Evolutionary conservation across 129 eudicot genomes (phyloP).

Genomic region (Flaveria robusta): DNA sequence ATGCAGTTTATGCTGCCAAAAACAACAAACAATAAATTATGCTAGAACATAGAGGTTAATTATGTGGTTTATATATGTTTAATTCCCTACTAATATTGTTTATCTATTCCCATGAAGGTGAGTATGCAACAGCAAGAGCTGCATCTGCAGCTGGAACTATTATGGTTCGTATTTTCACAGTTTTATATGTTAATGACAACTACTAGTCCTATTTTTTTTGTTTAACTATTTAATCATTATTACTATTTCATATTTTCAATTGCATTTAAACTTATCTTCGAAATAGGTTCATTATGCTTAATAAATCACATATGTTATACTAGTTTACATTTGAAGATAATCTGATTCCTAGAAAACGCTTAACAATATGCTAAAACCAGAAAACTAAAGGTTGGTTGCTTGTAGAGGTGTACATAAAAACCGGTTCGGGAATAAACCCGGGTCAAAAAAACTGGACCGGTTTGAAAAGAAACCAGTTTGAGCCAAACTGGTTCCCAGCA

Average conservation of each 20-base stretch:
- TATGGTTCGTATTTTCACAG: conserved; percentile 31
- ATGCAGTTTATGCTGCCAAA: background rate
- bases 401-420: too few species aligned
- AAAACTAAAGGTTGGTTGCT: too few species aligned
- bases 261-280: background rate
- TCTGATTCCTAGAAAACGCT: background rate
- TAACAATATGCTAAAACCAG: background rate
- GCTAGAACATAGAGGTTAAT: background rate
- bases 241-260: background rate
- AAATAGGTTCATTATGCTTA: background rate
- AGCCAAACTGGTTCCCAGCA: too few species aligned
- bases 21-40: background rate
- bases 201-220: background rate
- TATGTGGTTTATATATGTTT: background rate
- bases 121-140: conserved; percentile 51
- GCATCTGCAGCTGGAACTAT: conserved; percentile 45
- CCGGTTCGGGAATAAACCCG: too few species aligned
- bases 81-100: background rate
- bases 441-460: too few species aligned
- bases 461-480: too few species aligned
- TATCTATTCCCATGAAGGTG: conserved; percentile 26
- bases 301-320: background rate
- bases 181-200: background rate
- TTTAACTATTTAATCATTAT: background rate
- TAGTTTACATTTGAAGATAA: background rate